phyloP scores from a whole-genome alignment of 2,329 filamentous ascomycete genomes.

The Dryadomyces quercus-mongolicae region DNA sequence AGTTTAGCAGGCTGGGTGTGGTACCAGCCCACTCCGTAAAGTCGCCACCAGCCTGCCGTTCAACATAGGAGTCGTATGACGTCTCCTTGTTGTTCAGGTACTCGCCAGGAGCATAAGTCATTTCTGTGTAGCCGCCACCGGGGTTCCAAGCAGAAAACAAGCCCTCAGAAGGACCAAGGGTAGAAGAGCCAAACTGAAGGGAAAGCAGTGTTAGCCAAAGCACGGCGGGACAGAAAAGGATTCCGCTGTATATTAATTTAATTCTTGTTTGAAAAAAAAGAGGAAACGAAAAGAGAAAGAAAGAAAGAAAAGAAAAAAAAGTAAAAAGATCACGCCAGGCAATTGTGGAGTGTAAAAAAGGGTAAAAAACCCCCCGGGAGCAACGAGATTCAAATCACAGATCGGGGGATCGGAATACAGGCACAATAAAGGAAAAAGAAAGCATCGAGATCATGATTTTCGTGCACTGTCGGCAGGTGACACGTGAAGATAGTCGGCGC shows the following conservation, averaged over 20 bases:
- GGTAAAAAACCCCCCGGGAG: too few species aligned
- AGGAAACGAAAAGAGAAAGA: background rate
- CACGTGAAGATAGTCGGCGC: background rate
- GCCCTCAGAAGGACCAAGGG: background rate
- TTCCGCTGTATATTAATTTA: background rate
- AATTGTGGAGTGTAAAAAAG: background rate
- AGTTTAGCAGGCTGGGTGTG: background rate
- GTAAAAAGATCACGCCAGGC: background rate
- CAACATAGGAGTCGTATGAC: conserved; percentile 5
- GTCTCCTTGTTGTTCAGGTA: conserved; percentile 8
- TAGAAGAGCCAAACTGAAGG: conserved; percentile 2
- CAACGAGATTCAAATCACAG: too few species aligned
- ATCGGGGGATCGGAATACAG: background rate
- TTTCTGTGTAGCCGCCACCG: background rate
- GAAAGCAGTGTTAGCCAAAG: background rate
- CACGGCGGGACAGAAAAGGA: background rate
- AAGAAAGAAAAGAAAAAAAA: background rate
- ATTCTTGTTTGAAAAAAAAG: background rate
- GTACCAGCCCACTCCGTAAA: conserved; percentile 6
- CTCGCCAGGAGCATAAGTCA: conserved; percentile 8
- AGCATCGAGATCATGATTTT: background rate
- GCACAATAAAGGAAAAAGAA: background rate
- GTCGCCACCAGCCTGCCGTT: background rate
- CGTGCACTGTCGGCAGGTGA: background rate
- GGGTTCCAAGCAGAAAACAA: conserved; percentile 3